Base-by-base conservation (phyloP, 1,284 basidiomycete genomes). In the Ganoderma leucocontextum region DNA sequence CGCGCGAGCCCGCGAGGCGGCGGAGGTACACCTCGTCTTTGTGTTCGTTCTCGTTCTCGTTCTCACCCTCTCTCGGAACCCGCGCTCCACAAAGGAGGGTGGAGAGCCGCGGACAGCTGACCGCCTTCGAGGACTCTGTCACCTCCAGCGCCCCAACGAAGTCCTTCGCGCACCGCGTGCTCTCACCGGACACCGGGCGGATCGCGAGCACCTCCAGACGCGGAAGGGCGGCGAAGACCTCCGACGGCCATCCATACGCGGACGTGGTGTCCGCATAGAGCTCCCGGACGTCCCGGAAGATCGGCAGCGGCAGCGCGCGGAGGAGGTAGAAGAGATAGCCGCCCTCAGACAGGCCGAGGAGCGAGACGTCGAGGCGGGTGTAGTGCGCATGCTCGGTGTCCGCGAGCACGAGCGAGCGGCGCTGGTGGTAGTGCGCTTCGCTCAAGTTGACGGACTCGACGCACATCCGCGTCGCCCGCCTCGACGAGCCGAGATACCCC, bases 391-490 rank as follows among this genome's bases (percentile, higher is more conserved):
- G 33, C 55, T 58, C 55, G 19, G 55, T 15, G 19, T 58, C 55
- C 15, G 55, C 55, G 19, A 58, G 55, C 10, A 58, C 35, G 1
- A 58, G 35, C 19, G 55, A 58, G 8, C 35, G 55, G 35, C 36
- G 36, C 35, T 58, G 55, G 19, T 19, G 35, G 17, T 35, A 17
- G 35, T 33, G 33, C n/a, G 12, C 19, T 13, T 22, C 55, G n/a
- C 12, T 19, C 19, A 19, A 15, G 22, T n/a, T n/a, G 47, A 22
- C 22, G 33, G 33, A 38, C 55, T 58, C 55, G 35, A 58, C 15
- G 35, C 35, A 58, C 55, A 58, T 35, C 12, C 19, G 55, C 19
- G 55, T 58, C 55, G 55, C 55, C 35, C 55, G 33, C 35, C 55
- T 19, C 55, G 35, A 58, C 35, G 33, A 19, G 19, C 55, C 19